These are phyloP conservation scores for Saccharomyces hybrid DNA, from an alignment of 1,139 yeast species.

Conservation along the genomic window DNA sequence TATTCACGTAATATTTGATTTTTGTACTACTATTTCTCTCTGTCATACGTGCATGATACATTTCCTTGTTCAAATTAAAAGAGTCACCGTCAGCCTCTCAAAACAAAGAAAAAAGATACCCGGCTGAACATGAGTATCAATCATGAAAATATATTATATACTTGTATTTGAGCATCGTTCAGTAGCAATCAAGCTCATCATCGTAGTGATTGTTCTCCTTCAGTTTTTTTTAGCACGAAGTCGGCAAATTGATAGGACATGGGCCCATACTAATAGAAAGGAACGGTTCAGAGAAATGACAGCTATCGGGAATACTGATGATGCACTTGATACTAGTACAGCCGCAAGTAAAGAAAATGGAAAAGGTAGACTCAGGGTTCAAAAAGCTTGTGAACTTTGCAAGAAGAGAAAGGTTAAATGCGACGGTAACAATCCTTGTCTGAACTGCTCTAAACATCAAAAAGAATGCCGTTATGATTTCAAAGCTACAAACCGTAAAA, in stretches of 20 bases:
- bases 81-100: background rate
- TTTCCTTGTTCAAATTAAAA: no score
- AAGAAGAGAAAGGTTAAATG: slow-evolving; percentile 80
- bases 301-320: background rate
- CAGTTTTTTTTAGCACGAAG: background rate
- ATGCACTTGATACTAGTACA: background rate
- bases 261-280: background rate
- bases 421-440: slow-evolving; percentile 89
- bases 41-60: no score
- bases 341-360: background rate
- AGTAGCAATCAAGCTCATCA: background rate
- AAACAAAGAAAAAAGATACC: background rate
- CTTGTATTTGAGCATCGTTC: background rate
- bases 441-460: slow-evolving; percentile 48
- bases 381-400: slow-evolving; percentile 90
- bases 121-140: background rate
- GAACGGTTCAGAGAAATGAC: background rate
- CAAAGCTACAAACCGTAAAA: background rate
- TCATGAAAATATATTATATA: background rate
- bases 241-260: background rate
- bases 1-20: no score
- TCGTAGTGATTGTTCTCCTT: background rate
- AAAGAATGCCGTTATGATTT: background rate
- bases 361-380: slow-evolving; percentile 44
- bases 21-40: no score